phyloP scores from a whole-genome alignment of 202 grass and related monocot genomes.

The Schoenoplectus triqueter region DNA sequence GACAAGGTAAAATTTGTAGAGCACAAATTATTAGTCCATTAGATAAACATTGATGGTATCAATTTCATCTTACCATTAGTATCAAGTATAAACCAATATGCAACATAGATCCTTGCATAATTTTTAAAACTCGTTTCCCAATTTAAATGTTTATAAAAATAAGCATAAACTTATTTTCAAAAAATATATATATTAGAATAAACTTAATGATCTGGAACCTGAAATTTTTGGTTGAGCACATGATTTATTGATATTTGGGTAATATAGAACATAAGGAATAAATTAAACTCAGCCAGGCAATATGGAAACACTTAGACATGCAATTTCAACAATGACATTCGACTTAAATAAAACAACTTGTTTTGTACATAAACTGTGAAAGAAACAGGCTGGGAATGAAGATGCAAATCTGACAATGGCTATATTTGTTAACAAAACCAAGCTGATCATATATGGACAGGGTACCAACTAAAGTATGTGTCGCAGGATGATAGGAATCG shows the following conservation, averaged over 20 bases:
- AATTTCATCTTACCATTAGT: too few relatives aligned
- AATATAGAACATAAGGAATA: not conserved
- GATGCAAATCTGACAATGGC: slow-evolving; percentile 8
- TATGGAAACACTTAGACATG: not conserved
- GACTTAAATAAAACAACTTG: not conserved
- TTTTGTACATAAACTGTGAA: not conserved
- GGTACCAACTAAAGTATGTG: not conserved
- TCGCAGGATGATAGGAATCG: not conserved
- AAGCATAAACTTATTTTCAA: not conserved
- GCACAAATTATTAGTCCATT: not conserved
- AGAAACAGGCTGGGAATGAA: not conserved
- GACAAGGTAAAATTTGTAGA: slow-evolving; percentile 24
- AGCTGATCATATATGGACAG: slow-evolving; percentile 22
- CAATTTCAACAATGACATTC: not conserved
- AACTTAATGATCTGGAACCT: not conserved
- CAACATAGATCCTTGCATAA: not conserved
- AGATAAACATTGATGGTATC: not conserved
- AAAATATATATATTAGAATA: not conserved
- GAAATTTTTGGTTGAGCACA: not conserved
- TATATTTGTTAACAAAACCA: slow-evolving; percentile 10
- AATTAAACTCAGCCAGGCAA: not conserved
- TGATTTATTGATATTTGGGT: not conserved
- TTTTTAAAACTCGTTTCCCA: not conserved
- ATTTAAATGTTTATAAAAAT: not conserved
- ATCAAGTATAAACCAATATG: too few relatives aligned